Evolutionary conservation across 331 rosid species (phyloP), one percentile per base, ranked within the genome.

Genomic region (Malus hybrid): DNA sequence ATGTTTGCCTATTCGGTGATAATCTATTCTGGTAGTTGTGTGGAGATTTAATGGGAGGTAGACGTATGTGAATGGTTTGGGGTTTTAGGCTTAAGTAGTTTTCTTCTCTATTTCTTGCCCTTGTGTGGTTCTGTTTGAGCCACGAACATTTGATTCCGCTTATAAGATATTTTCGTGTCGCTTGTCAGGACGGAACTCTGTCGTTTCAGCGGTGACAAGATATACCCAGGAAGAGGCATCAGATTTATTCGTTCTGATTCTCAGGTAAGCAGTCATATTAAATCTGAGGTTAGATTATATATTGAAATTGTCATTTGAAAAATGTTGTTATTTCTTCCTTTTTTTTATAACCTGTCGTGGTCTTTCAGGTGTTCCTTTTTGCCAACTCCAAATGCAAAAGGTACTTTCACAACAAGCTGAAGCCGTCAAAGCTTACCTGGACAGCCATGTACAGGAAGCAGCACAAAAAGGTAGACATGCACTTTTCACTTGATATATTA

Each of bases 391-490:
- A 91, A 87, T 93, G 97, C 78, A 92, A 92, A 76, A 82, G 97
- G 83, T 92, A 92, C 76, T 92, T 92, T 77, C 97, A 92, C 86
- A 92, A 92, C 69, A 83, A 80, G 8, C 46, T 92, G 93, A 92
- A 92, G 92, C 96, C 97, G 13, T 90, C 93, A 1, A 92, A 92
- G 90, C 95, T 92, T 46, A 92, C 97, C 55, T 92, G 96, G 97
- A 92, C 93, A 69, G 96, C 97, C 56, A 92, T 92, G 97, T 90
- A 71, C 74, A 80, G 96, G 83, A 92, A 92, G 90, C 97, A 92
- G 36, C 97, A 92, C 64, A 92, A 92, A 86, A 92, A 90, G 96
- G 96, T 92, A 48, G 31, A 54, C 10, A 12, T 5, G 1, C 19
- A 55, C 54, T 20, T 65, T 8, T n/a, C 4, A 33, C 20, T 13